Percentiles rank a stretch among this genome's conserved stretches.
phyloP scores from a whole-genome alignment of 176 grass and related monocot genomes.

The Triticum timopheevii region DNA sequence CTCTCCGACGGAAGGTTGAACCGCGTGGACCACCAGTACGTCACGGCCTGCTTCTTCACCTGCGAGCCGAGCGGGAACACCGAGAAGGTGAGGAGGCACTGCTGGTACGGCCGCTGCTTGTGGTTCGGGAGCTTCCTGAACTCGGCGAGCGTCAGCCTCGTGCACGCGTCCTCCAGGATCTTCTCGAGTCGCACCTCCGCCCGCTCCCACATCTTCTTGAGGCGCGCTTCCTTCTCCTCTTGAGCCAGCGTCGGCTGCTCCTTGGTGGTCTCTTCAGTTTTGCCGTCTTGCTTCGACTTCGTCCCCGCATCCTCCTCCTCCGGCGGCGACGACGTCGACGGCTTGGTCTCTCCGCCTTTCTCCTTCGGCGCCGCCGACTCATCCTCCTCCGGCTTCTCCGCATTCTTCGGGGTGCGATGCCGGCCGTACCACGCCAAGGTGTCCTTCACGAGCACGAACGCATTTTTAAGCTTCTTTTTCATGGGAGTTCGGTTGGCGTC shows the following conservation, averaged over 20 bases:
- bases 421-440: background rate
- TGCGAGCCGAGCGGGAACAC: constrained; percentile 30
- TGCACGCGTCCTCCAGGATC: constrained; percentile 41
- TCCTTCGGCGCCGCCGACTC: background rate
- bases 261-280: background rate
- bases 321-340: background rate
- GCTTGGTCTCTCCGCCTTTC: background rate
- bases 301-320: background rate
- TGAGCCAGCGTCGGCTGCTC: accelerated
- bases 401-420: background rate
- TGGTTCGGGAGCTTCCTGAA: background rate
- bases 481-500: background rate
- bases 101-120: background rate
- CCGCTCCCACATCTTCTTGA: background rate
- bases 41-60: constrained; percentile 47
- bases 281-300: background rate
- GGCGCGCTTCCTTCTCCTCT: background rate
- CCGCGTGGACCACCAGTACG: constrained; percentile 44
- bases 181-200: background rate
- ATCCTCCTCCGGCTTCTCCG: background rate
- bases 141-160: background rate
- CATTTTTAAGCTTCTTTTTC: background rate
- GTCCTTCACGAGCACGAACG: background rate
- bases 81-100: constrained; percentile 48
- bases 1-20: background rate